phyloP scores from a whole-genome alignment of 2,329 filamentous ascomycete species.

The Chalaropsis ovoidea region DNA sequence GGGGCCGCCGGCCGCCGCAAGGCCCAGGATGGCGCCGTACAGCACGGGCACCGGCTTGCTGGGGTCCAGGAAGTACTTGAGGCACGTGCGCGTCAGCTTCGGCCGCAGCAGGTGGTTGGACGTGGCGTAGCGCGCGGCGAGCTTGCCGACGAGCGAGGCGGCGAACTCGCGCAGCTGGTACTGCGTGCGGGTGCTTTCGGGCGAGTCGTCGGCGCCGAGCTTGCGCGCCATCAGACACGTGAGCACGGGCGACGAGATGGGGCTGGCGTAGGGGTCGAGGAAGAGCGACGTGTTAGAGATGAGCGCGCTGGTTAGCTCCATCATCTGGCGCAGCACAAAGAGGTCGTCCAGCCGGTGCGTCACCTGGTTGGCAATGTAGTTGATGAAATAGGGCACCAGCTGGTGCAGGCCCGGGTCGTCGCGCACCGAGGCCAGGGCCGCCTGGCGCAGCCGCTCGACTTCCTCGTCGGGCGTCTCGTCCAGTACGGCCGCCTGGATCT shows the following conservation, averaged over 20 bases:
- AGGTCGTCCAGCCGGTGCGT: constrained; percentile 86
- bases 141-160: constrained; percentile 66
- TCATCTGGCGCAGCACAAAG: constrained; percentile 82
- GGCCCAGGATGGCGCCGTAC: constrained; percentile 76
- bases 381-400: constrained; percentile 89
- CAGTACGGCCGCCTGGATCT: constrained; percentile 78
- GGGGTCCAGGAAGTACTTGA: constrained; percentile 85
- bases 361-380: constrained; percentile 91
- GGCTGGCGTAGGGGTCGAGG: constrained; percentile 49
- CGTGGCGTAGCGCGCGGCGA: constrained; percentile 70
- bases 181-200: constrained; percentile 49
- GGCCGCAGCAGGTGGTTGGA: constrained; percentile 75
- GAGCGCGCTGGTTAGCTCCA: constrained; percentile 76
- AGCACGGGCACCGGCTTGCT: constrained; percentile 72
- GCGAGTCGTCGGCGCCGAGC: constrained; percentile 52
- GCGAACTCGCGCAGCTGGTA: constrained; percentile 78
- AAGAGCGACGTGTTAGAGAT: constrained; percentile 76
- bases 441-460: constrained; percentile 60
- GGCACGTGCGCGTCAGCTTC: constrained; percentile 81
- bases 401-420: constrained; percentile 92
- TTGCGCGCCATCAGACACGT: constrained; percentile 77
- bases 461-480: constrained; percentile 79
- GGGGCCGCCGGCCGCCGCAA: constrained; percentile 63
- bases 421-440: constrained; percentile 73
- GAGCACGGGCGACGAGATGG: constrained; percentile 73